Percentiles rank a stretch among this genome's conserved stretches.
phyloP scores from a whole-genome alignment of 2,329 filamentous ascomycete genomes.

The Neonectria sp. region DNA sequence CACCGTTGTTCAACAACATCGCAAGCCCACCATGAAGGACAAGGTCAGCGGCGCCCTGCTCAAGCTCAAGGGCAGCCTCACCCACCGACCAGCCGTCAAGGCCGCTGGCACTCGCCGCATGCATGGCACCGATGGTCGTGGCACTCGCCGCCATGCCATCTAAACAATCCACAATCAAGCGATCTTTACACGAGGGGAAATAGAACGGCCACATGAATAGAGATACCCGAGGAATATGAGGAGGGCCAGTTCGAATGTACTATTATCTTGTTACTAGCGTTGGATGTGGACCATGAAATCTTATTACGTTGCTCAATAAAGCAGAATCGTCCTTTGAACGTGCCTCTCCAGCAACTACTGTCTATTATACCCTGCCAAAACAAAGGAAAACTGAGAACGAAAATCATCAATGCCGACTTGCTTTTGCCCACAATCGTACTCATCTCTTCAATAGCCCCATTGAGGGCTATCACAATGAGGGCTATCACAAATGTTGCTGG shows the following conservation, averaged over 20 bases:
- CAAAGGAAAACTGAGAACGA: background rate
- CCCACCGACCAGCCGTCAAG: constrained; percentile 79
- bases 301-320: constrained; percentile 29
- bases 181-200: background rate
- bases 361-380: constrained; percentile 35
- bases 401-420: constrained; percentile 2
- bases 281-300: constrained; percentile 35
- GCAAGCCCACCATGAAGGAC: constrained; percentile 79
- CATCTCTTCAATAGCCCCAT: too few relatives aligned
- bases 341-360: constrained; percentile 30
- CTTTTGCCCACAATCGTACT: background rate
- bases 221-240: constrained; percentile 21
- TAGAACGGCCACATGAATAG: background rate
- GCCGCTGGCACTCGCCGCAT: constrained; percentile 82
- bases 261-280: constrained; percentile 41
- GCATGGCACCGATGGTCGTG: constrained; percentile 81
- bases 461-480: background rate
- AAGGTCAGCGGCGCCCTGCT: constrained; percentile 84
- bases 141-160: constrained; percentile 57
- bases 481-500: background rate
- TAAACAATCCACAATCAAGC: constrained; percentile 17
- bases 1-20: constrained; percentile 73
- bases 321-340: constrained; percentile 17
- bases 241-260: constrained; percentile 33
- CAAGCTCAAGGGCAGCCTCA: constrained; percentile 80